Base-by-base conservation (phyloP, 768 basidiomycete species). In the Leccinum ochraceum region DNA sequence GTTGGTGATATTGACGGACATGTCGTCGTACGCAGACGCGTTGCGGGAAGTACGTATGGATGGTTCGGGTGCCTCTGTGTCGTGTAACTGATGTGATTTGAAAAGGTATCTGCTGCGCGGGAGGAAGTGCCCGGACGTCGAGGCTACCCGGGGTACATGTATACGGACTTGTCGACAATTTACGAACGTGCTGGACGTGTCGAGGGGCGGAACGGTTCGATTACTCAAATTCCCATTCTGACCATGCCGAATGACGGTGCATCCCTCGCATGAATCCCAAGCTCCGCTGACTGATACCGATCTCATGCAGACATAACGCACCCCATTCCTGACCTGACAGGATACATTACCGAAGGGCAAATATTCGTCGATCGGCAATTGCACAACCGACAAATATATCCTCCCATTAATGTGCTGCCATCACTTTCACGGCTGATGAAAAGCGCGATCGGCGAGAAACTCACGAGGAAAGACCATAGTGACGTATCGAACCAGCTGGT, bases 171-270 rank as follows among this genome's bases (percentile, higher is more conserved):
- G 81, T 95, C 96, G 54, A 98, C 96, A 36, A 96, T 99, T 73
- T 99, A 99, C 78, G 97, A 99, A 79, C 94, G 97, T 77, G 97
- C 97, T 44, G 97, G 97, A 50, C 95, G 96, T 69, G 97, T 98
- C 55, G 78, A 97, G 79, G 97, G 97, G 64, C 86, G 96, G 68
- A 98, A 98, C 77, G 97, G 97, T 49, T 97, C 95, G 53, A 99
- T 99, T 81, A 99, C 97, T 57, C 97, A 99, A 80, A 97, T 98
- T 75, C 97, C 97, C 62, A 99, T 98, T 71, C 83, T 99, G 58
- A 98, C 97, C 61, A 99, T 99, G 97, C 97, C 97, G 26, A 99
- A 98, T 78, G 97, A 98, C 76, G 96, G 95, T 92, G 78, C 79
- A 83, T 75, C 66, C 54, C 46, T 60, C 67, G 56, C 56, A 62